These are phyloP conservation scores for Euphorbia schlechtendalii DNA, from an alignment of 441 rosid genomes.

Conservation along the genomic window DNA sequence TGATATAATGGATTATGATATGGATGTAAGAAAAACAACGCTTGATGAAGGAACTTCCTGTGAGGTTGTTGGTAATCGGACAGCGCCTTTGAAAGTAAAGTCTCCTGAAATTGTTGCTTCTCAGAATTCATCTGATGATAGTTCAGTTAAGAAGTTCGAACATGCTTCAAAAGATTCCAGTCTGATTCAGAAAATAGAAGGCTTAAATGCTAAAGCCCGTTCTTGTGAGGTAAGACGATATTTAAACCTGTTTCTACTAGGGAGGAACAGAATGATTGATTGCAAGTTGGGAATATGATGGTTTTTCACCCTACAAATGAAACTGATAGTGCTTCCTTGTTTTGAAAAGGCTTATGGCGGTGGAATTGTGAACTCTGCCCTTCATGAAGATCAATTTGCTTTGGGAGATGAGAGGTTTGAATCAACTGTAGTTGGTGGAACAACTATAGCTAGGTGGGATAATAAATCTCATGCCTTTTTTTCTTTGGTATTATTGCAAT, in stretches of 20 bases:
- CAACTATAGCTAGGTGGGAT: conserved; percentile 56
- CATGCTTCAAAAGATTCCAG: conserved; percentile 43
- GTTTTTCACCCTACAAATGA: conserved; percentile 29
- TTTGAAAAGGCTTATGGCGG: conserved; percentile 28
- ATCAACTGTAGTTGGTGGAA: conserved; percentile 30
- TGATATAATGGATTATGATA: conserved; percentile 29
- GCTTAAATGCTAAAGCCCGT: conserved; percentile 60
- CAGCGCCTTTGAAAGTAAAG: conserved; percentile 27
- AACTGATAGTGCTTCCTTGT: conserved; percentile 28
- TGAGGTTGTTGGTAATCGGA: conserved; percentile 29
- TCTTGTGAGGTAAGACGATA: conserved; percentile 41
- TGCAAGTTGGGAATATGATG: conserved; percentile 35
- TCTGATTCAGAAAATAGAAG: conserved; percentile 85
- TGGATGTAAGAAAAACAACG: conserved; percentile 26
- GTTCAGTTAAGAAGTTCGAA: conserved; percentile 26
- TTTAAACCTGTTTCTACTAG: conserved; percentile 27
- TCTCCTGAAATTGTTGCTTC: conserved; percentile 29
- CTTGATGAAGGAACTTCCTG: conserved; percentile 29
- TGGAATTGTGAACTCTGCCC: conserved; percentile 27
- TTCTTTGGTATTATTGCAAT: conserved; percentile 25
- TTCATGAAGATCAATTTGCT: conserved; percentile 30
- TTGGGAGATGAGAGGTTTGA: conserved; percentile 37
- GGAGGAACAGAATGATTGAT: conserved; percentile 42
- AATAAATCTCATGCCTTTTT: conserved; percentile 20
- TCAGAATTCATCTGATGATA: conserved; percentile 32